Evolutionary conservation across 1,284 basidiomycete genomes (phyloP), one percentile per base, ranked within the genome.

Genomic region (Mycena citricolor): DNA sequence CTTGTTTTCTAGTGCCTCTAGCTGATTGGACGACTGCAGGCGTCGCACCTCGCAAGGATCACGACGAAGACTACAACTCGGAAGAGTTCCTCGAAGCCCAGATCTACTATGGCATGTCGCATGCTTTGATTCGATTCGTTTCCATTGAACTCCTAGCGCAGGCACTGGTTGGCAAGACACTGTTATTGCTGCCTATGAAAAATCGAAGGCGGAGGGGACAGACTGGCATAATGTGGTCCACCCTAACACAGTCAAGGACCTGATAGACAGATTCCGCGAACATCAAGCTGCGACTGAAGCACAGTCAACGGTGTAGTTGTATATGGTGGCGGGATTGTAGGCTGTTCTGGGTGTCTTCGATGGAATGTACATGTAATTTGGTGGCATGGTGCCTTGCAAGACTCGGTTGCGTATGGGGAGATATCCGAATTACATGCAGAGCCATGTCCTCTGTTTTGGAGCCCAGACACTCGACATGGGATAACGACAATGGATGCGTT

Each of bases 1-100:
- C n/a, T n/a, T 20, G 7, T 25, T 20, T 14, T 29, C 7, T 11
- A 20, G 13, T 42, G 40, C 48, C 39, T 44, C 41, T 42, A 32
- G 38, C 1, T 40, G 44, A 19, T n/a, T 24, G 5, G 38, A n/a
- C n/a, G n/a, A n/a, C 57, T 41, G 35, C 22, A 60, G 42, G 44
- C 17, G 50, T 26, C 7, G 42, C 44, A 10, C 53, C 53, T 2
- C 17, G 50, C 7, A 5, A 4, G 1, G 11, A n/a, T n/a, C n/a
- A n/a, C n/a, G n/a, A 24, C 10, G 26, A 23, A 6, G 39, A 43
- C 12, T 49, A 45, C 17, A 39, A 52, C 12, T 31, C 33, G 6
- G 48, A 45, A n/a, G 48, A 50, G 32, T 42, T 45, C 14, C 30
- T 42, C 13, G 48, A 50, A 29, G 43, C 43, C 19, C 48, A 50